Evolutionary conservation across 805 yeast species (phyloP).

Genomic region (Wickerhamomyces mucosus): DNA sequence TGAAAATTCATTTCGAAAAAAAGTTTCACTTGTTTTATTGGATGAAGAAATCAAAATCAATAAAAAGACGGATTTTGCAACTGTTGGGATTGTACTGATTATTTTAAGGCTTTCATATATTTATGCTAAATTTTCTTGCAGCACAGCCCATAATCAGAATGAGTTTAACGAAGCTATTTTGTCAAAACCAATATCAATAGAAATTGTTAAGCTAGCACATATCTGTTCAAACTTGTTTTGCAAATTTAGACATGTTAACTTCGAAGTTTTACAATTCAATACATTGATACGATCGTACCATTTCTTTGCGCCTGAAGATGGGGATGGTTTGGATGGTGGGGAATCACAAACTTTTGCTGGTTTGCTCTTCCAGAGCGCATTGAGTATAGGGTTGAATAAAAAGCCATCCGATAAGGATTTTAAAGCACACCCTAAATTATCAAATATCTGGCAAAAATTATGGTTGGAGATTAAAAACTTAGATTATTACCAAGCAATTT

Average conservation of each 20-base stretch:
- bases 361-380: not conserved
- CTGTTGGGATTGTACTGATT: too few relatives aligned
- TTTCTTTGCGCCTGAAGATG: not conserved
- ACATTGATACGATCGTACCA: not conserved
- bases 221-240: not conserved
- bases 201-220: not conserved
- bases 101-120: too few relatives aligned
- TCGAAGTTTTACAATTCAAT: not conserved
- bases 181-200: not conserved
- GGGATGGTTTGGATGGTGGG: conserved; percentile 1
- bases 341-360: conserved; percentile 1
- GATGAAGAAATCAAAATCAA: too few relatives aligned
- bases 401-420: too few relatives aligned
- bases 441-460: not conserved
- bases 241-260: not conserved
- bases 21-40: too few relatives aligned
- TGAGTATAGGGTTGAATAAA: not conserved
- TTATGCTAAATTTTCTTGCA: too few relatives aligned
- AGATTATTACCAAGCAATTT: too few relatives aligned
- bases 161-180: too few relatives aligned
- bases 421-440: not conserved
- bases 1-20: too few relatives aligned
- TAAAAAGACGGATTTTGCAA: too few relatives aligned
- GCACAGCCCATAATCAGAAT: too few relatives aligned
- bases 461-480: not conserved